Evolutionary conservation across 2,329 filamentous ascomycete genomes (phyloP).

Genomic region (Ophiobolus disseminans): DNA sequence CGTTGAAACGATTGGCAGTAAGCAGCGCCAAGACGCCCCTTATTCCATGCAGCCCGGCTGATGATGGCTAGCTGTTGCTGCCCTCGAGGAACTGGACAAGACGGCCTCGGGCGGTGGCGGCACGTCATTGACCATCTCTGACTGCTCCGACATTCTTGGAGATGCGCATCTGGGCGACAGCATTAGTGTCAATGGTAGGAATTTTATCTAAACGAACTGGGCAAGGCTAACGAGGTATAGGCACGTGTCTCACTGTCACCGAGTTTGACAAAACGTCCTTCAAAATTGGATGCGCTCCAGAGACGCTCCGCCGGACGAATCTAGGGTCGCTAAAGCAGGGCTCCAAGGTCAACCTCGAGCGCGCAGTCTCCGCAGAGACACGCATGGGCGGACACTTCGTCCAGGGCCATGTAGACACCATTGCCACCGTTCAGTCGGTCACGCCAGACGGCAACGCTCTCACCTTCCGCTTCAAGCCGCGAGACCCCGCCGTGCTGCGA

Average conservation of each 20-base stretch:
- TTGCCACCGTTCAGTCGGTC: slow-evolving; percentile 75
- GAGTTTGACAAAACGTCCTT: slow-evolving; percentile 69
- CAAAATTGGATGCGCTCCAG: slow-evolving; percentile 92
- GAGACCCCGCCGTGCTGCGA: slow-evolving; percentile 71
- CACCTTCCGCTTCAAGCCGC: slow-evolving; percentile 82
- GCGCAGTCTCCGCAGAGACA: slow-evolving; percentile 86
- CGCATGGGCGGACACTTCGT: slow-evolving; percentile 99
- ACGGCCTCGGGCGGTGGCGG: slow-evolving; percentile 75
- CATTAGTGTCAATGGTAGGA: slow-evolving; percentile 84
- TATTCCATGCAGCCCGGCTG: slow-evolving; percentile 30
- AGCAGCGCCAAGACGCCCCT: slow-evolving; percentile 38
- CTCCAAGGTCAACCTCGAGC: slow-evolving; percentile 87
- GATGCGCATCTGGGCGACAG: slow-evolving; percentile 91
- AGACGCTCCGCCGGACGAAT: slow-evolving; percentile 95
- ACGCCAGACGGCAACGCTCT: slow-evolving; percentile 87
- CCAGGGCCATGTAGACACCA: slow-evolving; percentile 95
- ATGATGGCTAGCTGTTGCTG: slow-evolving; percentile 73
- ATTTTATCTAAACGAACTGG: background rate
- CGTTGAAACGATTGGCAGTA: slow-evolving; percentile 77
- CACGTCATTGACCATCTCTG: slow-evolving; percentile 85
- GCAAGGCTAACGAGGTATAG: slow-evolving; percentile 37
- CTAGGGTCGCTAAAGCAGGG: slow-evolving; percentile 74
- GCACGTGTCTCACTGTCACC: slow-evolving; percentile 92
- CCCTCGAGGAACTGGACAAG: slow-evolving; percentile 79
- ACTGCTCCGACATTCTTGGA: slow-evolving; percentile 75